Evolutionary conservation across 768 basidiomycete genomes (phyloP).

Genomic region (Kwoniella bestiolae): DNA sequence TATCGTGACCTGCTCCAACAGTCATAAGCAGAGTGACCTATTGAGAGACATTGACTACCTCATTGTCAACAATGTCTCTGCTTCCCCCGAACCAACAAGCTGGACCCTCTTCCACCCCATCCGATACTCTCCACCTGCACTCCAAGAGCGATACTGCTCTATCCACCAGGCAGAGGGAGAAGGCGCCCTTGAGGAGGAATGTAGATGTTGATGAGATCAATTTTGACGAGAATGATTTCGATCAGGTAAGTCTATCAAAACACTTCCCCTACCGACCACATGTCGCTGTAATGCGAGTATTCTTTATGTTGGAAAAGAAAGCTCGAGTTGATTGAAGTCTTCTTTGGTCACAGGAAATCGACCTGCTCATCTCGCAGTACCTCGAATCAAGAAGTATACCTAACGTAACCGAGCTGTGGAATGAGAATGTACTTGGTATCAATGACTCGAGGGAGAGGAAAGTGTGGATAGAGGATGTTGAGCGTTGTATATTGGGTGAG

Average conservation of each 20-base stretch:
- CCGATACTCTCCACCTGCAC: conserved; percentile 2
- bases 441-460: conserved; percentile 16
- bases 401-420: conserved; percentile 26
- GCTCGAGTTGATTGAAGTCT: no score
- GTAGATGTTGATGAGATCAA: conserved; percentile 14
- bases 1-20: no score
- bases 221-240: conserved; percentile 7
- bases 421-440: conserved; percentile 40
- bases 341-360: conserved; percentile 50
- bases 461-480: conserved; percentile 42
- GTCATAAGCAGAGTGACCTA: no score
- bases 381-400: conserved; percentile 34
- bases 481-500: conserved; percentile 47
- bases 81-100: background rate
- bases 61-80: background rate
- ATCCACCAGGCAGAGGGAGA: conserved; percentile 17
- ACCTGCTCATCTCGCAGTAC: conserved; percentile 46
- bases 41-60: no score
- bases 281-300: no score
- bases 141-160: conserved; percentile 12
- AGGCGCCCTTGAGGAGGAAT: conserved; percentile 12
- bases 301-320: no score
- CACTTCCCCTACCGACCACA: no score
- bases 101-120: background rate
- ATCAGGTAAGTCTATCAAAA: conserved; percentile 11